Percentiles rank a stretch among this genome's conserved stretches.
phyloP scores from a whole-genome alignment of 1,284 basidiomycete species.

The Sparassis latifolia region DNA sequence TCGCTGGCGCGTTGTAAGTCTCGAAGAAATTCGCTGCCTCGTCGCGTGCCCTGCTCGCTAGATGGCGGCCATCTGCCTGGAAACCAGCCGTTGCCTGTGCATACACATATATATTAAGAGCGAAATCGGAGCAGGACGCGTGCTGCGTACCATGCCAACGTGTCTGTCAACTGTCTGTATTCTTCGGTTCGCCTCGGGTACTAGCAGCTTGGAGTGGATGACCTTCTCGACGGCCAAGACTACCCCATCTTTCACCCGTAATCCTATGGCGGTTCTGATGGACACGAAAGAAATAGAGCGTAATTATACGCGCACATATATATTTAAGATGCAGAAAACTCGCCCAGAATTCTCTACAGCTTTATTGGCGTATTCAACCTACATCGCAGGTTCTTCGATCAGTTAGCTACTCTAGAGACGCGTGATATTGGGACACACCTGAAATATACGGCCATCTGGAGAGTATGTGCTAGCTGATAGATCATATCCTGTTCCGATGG shows the following conservation, averaged over 20 bases:
- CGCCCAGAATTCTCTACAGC: constrained; percentile 98
- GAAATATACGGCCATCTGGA: constrained; percentile 97
- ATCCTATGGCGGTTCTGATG: constrained; percentile 79
- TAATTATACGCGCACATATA: background rate
- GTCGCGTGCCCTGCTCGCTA: constrained; percentile 81
- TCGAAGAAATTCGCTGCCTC: constrained; percentile 81
- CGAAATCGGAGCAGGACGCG: background rate
- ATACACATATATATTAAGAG: background rate
- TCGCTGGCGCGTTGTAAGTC: constrained; percentile 69
- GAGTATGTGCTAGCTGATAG: constrained; percentile 98
- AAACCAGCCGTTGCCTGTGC: constrained; percentile 86
- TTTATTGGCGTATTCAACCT: constrained; percentile 98
- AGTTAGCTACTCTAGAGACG: constrained; percentile 11
- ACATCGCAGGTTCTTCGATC: background rate
- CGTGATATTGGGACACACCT: constrained; percentile 44
- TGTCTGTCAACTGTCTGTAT: constrained; percentile 94
- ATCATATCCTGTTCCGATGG: constrained; percentile 98
- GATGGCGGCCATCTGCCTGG: constrained; percentile 88
- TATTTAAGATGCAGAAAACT: constrained; percentile 9
- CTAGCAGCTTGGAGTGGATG: constrained; percentile 94
- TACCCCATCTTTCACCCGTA: constrained; percentile 91
- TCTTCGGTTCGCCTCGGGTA: constrained; percentile 88
- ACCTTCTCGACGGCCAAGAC: constrained; percentile 97
- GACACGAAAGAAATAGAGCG: constrained; percentile 1
- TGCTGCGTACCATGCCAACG: constrained; percentile 69